Evolutionary conservation across 2,329 filamentous ascomycete species (phyloP), one percentile per base, ranked within the genome.

Genomic region (Sarocladium oryzae): DNA sequence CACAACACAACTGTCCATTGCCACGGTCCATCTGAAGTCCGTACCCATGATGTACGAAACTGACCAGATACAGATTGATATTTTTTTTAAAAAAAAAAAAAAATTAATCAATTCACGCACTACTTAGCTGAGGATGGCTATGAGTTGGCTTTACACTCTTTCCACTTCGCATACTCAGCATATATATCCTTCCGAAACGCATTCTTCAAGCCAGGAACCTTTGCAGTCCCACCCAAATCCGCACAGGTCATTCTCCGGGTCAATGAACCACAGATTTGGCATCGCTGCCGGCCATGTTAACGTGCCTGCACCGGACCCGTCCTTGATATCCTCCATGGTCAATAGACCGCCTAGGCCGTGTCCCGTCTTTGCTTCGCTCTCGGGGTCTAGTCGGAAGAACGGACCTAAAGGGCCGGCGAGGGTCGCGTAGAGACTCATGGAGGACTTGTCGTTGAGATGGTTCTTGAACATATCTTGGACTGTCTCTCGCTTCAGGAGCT

Each of bases 211-310:
- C 10, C n/a, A 4, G 23, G 36, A 28, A 51, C 7, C 33, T 0
- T 50, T 50, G 0, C 8, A 18, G 33, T 36, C 7, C 33, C 50
- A 9, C 60, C 63, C 66, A 2, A 74, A 50, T 13, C 68, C 71
- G 46, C 70, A 74, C 4, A 76, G 53, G 13, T 68, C 66, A 54
- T 72, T 74, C 61, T 70, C 69, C 1, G 71, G 70, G 56, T 76
- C 74, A 50, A 76, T 64, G 18, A 77, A 77, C 75, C 74, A 78
- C 2, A 65, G 48, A 20, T 75, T 56, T 1, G 72, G 74, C 55
- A 70, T 33, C 0, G 72, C 72, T 2, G 74, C 75, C 7, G 70
- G 72, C 73, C 72, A 76, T 2, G 64, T 68, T 51, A 76, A 57
- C 0, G 72, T 75, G 1, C 61, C 54, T 32, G 67, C 63, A 3